phyloP scores from a whole-genome alignment of 2,329 filamentous ascomycete genomes.

The Periglandula ipomoeae region DNA sequence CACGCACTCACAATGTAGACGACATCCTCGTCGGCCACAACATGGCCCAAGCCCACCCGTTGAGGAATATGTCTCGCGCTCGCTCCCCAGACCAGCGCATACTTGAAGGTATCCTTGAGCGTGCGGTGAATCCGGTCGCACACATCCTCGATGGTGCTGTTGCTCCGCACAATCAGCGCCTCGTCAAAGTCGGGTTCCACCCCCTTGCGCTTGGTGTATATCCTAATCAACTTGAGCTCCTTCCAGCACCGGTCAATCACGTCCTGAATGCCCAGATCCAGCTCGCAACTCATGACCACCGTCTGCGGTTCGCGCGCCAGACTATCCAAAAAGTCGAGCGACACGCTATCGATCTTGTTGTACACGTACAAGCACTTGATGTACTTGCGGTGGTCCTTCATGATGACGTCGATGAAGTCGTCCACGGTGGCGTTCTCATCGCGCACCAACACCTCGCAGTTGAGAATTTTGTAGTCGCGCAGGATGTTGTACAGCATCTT shows the following conservation, averaged over 20 bases:
- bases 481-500: constrained; percentile 98
- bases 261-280: constrained; percentile 86
- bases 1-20: constrained; percentile 59
- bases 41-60: constrained; percentile 76
- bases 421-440: constrained; percentile 95
- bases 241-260: constrained; percentile 94
- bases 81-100: constrained; percentile 94
- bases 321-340: constrained; percentile 84
- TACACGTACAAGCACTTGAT: constrained; percentile 94
- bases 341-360: constrained; percentile 98
- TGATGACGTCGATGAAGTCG: constrained; percentile 98
- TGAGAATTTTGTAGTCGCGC: constrained; percentile 96
- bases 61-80: constrained; percentile 93
- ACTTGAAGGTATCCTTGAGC: constrained; percentile 98
- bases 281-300: constrained; percentile 94
- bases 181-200: constrained; percentile 82
- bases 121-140: constrained; percentile 91
- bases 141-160: constrained; percentile 90
- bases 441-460: constrained; percentile 90
- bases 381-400: constrained; percentile 98
- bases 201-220: constrained; percentile 97
- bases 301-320: constrained; percentile 89
- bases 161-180: constrained; percentile 82
- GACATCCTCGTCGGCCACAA: constrained; percentile 62
- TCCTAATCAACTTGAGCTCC: constrained; percentile 77